These are phyloP conservation scores for Asterophora lycoperdoides DNA, from an alignment of 768 basidiomycete genomes.

Conservation along the genomic window DNA sequence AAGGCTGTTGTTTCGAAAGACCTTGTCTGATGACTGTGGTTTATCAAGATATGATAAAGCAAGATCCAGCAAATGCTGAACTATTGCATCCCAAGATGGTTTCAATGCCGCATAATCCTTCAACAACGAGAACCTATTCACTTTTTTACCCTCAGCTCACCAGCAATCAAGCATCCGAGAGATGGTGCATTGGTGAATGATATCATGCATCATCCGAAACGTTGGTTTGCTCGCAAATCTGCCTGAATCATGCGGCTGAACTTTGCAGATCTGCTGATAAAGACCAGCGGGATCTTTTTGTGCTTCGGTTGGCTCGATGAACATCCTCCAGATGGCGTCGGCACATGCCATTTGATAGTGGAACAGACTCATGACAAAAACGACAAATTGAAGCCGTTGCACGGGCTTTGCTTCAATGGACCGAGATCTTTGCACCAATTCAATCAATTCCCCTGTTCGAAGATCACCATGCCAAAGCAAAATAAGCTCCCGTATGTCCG, in stretches of 20 bases:
- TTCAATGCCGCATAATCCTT: conserved; percentile 18
- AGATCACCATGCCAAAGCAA: conserved; percentile 21
- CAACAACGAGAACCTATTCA: conserved; percentile 9
- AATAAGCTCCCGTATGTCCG: conserved; percentile 8
- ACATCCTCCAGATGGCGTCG: conserved; percentile 9
- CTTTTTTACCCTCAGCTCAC: conserved; percentile 17
- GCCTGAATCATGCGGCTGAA: conserved; percentile 23
- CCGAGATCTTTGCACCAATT: conserved; percentile 2
- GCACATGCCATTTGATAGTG: conserved; percentile 17
- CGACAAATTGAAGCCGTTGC: conserved; percentile 5
- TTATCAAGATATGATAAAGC: conserved; percentile 12
- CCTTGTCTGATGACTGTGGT: too few species aligned
- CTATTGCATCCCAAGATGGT: conserved; percentile 19
- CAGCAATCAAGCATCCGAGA: conserved; percentile 18
- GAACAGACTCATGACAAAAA: conserved; percentile 11
- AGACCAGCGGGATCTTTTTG: conserved; percentile 7
- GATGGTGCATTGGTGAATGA: conserved; percentile 19
- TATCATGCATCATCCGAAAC: conserved; percentile 27
- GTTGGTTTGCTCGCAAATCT: conserved; percentile 20
- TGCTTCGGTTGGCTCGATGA: conserved; percentile 4
- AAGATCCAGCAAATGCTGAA: conserved; percentile 10
- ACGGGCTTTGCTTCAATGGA: conserved; percentile 15
- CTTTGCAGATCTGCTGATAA: conserved; percentile 6
- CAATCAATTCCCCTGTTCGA: conserved; percentile 16
- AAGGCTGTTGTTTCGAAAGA: too few species aligned